Conservation (phyloP, 1,284 basidiomycete genomes). For the Baeospora myosura region DNA sequence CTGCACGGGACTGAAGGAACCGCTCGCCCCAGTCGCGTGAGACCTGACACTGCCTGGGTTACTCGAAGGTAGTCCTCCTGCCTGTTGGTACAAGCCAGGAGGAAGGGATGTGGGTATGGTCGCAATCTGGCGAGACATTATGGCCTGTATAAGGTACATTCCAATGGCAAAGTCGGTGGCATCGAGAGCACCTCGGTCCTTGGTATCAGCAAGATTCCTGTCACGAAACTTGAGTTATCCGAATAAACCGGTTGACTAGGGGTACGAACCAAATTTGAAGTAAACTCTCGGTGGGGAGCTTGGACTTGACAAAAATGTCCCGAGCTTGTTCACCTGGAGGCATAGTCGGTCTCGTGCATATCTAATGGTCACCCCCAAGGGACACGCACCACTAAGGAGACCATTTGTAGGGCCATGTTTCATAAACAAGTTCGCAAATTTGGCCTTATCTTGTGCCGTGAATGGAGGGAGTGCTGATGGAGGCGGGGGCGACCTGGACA, state of each 20-base stretch:
- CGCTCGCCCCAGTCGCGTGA: constrained; percentile 56
- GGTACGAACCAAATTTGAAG: constrained; percentile 83
- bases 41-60: constrained; percentile 29
- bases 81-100: constrained; percentile 88
- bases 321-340: constrained; percentile 79
- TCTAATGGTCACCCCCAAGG: background rate
- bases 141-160: constrained; percentile 92
- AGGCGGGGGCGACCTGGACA: constrained; percentile 55
- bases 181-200: constrained; percentile 86
- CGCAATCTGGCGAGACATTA: constrained; percentile 77
- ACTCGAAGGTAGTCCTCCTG: constrained; percentile 35
- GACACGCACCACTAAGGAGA: constrained; percentile 58
- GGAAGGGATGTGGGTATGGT: constrained; percentile 77
- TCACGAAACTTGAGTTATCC: constrained; percentile 8
- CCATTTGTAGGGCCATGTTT: constrained; percentile 70
- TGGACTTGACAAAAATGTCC: constrained; percentile 90
- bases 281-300: constrained; percentile 83
- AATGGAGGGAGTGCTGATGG: constrained; percentile 49
- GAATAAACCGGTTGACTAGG: background rate
- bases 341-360: constrained; percentile 9
- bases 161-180: constrained; percentile 91
- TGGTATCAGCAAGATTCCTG: constrained; percentile 93
- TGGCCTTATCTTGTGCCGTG: constrained; percentile 72
- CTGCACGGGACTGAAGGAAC: constrained; percentile 45
- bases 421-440: constrained; percentile 77